Conservation (phyloP, 257 asterid genomes). For the Przewalskia tangutica region DNA sequence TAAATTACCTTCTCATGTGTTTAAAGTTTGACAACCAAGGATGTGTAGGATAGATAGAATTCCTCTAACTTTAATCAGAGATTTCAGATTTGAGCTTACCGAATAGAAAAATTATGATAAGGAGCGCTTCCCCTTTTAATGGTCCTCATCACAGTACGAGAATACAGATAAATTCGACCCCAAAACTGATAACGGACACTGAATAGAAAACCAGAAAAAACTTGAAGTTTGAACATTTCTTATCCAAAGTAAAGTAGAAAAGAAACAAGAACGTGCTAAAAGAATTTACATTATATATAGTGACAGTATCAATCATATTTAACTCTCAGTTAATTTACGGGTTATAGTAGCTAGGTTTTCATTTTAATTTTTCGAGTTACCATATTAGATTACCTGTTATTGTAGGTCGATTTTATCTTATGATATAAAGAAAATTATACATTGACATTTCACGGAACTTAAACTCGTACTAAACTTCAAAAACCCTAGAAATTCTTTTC, state of each 20-base stretch:
- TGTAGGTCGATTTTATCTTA: not conserved
- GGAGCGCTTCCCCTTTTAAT: not conserved
- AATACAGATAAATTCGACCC: not conserved
- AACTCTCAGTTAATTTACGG: not conserved
- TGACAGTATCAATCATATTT: no score
- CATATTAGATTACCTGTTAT: not conserved
- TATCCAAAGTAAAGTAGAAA: not conserved
- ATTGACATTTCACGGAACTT: no score
- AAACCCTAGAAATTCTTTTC: no score
- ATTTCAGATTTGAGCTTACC: not conserved
- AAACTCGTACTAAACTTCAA: no score
- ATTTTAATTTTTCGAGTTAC: not conserved
- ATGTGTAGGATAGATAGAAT: not conserved
- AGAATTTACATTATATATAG: not conserved
- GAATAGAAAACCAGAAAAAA: not conserved
- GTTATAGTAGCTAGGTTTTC: not conserved
- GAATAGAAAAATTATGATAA: not conserved
- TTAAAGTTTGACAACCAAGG: not conserved
- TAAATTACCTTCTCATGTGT: slow-evolving; percentile 18
- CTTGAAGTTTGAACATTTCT: not conserved
- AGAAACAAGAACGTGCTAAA: not conserved
- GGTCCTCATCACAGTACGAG: not conserved
- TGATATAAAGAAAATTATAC: not conserved
- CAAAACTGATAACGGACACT: not conserved
- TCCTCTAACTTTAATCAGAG: not conserved